These are phyloP conservation scores for Suillus occidentalis DNA, from an alignment of 768 basidiomycete species.

Conservation along the genomic window DNA sequence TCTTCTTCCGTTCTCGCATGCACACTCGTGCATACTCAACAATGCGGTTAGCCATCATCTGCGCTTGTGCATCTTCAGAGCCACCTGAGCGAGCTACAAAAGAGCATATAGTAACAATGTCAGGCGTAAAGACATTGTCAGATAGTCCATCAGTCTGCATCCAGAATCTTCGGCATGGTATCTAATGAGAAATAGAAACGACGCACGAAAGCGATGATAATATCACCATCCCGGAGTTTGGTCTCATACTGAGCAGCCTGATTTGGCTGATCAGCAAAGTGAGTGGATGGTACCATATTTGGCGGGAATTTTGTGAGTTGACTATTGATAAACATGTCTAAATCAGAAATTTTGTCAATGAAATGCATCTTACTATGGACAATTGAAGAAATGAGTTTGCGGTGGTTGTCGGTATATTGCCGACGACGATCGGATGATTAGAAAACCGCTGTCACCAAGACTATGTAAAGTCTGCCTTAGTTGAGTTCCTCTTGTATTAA, in stretches of 20 bases:
- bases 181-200: neutral
- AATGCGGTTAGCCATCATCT: constrained; percentile 70
- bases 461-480: constrained; percentile 35
- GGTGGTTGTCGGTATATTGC: constrained; percentile 48
- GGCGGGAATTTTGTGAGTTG: constrained; percentile 38
- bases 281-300: constrained; percentile 7
- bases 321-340: constrained; percentile 15
- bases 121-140: constrained; percentile 63
- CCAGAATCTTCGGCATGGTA: constrained; percentile 1
- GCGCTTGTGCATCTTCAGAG: constrained; percentile 61
- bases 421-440: constrained; percentile 66
- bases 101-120: constrained; percentile 69
- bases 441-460: constrained; percentile 78
- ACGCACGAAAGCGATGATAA: constrained; percentile 50
- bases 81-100: constrained; percentile 57
- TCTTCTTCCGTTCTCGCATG: constrained; percentile 64
- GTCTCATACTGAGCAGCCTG: constrained; percentile 46
- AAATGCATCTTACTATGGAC: constrained; percentile 27
- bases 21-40: constrained; percentile 68
- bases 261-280: constrained; percentile 38
- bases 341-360: neutral
- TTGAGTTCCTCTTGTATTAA: constrained; percentile 1
- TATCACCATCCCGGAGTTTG: constrained; percentile 52
- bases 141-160: constrained; percentile 54
- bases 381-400: constrained; percentile 36